Conservation (phyloP, 345 rosid species). For the Dipteronia sinensis region DNA sequence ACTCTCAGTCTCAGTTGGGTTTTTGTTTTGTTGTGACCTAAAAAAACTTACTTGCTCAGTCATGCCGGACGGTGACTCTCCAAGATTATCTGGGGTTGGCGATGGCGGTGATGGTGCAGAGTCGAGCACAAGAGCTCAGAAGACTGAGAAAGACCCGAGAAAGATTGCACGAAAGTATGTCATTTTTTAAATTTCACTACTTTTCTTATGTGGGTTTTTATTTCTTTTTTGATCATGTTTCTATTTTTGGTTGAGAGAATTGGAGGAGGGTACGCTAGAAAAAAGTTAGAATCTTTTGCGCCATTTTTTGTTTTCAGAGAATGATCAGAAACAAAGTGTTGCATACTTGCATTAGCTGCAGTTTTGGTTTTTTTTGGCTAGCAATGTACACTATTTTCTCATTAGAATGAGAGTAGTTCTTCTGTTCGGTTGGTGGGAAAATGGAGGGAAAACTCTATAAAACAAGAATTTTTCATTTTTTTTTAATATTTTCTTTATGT, state of each 20-base stretch:
- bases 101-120: conserved; percentile 10
- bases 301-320: conserved; percentile 6
- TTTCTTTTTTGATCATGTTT: background rate
- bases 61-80: too few species aligned
- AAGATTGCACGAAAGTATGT: conserved; percentile 52
- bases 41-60: too few species aligned
- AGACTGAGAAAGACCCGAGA: conserved; percentile 58
- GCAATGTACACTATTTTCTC: background rate
- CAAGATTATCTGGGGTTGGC: background rate
- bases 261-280: too few species aligned
- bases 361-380: background rate
- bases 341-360: conserved; percentile 1
- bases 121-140: background rate
- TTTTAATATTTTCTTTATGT: background rate
- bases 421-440: conserved; percentile 13
- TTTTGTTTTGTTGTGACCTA: too few species aligned
- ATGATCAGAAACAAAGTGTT: background rate
- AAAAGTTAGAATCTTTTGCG: background rate
- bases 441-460: background rate
- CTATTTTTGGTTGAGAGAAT: background rate
- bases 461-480: background rate
- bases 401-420: background rate
- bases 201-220: background rate
- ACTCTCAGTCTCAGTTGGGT: too few species aligned
- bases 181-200: background rate